Evolutionary conservation across 148 eudicot genomes (phyloP).

Genomic region (Amaranthus cruentus): DNA sequence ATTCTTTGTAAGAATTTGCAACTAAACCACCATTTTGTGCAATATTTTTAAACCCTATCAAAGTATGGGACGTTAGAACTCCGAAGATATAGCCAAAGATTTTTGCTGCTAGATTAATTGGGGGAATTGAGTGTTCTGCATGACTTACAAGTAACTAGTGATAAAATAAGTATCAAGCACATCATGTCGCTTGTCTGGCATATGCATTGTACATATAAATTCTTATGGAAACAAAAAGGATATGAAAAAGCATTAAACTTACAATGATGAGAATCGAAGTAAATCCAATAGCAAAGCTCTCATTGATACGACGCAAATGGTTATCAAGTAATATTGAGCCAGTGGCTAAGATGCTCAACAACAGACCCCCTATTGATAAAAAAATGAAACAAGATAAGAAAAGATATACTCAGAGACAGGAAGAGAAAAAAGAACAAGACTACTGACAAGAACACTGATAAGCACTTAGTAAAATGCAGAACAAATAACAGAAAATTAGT

Average conservation of each 20-base stretch:
- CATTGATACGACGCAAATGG: constrained; percentile 66
- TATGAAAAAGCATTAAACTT: constrained; percentile 32
- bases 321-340: constrained; percentile 82
- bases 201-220: background rate
- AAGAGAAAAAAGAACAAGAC: background rate
- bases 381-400: background rate
- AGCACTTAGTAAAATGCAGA: background rate
- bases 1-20: too few relatives aligned
- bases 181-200: background rate
- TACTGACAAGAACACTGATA: constrained; percentile 1
- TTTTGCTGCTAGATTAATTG: background rate
- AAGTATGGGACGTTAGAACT: too few relatives aligned
- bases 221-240: background rate
- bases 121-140: background rate
- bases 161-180: background rate
- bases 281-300: constrained; percentile 84
- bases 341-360: constrained; percentile 83
- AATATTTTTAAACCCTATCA: too few relatives aligned
- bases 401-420: background rate
- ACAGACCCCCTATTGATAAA: constrained; percentile 63
- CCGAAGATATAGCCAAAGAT: too few relatives aligned
- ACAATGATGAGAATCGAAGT: constrained; percentile 94
- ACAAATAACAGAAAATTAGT: constrained; percentile 9
- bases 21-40: too few relatives aligned
- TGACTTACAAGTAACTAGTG: background rate